Evolutionary conservation across 345 rosid genomes (phyloP).

Genomic region (Turritis glabra): DNA sequence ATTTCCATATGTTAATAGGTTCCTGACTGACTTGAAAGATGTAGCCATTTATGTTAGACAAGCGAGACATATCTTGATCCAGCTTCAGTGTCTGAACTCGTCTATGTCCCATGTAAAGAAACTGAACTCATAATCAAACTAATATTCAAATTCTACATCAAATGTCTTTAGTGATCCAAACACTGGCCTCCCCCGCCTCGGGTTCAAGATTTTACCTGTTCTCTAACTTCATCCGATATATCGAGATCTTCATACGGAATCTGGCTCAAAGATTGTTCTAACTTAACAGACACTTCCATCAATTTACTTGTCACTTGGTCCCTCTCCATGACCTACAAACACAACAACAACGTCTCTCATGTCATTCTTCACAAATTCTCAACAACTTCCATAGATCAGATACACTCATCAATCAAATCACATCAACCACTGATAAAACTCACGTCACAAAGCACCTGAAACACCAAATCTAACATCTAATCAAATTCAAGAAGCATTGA

Average conservation of each 20-base stretch:
- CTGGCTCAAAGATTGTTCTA: conserved; percentile 75
- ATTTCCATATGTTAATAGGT: neutral
- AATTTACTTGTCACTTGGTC: conserved; percentile 66
- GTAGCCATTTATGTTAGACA: neutral
- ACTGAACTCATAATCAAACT: neutral
- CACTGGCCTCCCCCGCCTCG: neutral
- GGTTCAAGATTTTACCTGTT: conserved; percentile 58
- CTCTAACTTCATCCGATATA: conserved; percentile 96
- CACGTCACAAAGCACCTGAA: neutral
- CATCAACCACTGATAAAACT: conserved; percentile 3
- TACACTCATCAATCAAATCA: conserved; percentile 11
- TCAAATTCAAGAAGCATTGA: conserved; percentile 7
- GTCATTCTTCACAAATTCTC: conserved; percentile 7
- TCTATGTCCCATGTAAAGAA: neutral
- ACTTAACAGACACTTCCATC: conserved; percentile 59
- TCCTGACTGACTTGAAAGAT: neutral
- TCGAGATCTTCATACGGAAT: conserved; percentile 72
- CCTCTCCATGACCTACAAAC: conserved; percentile 79
- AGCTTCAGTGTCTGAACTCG: neutral
- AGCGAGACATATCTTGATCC: neutral
- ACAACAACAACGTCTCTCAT: conserved; percentile 14
- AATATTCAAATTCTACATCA: too few relatives aligned
- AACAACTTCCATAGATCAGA: neutral
- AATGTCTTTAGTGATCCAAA: neutral
- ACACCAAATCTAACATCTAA: conserved; percentile 9